Base-by-base conservation (phyloP, 371 early-diverging fungal genomes). In the Mortierella sp. region DNA sequence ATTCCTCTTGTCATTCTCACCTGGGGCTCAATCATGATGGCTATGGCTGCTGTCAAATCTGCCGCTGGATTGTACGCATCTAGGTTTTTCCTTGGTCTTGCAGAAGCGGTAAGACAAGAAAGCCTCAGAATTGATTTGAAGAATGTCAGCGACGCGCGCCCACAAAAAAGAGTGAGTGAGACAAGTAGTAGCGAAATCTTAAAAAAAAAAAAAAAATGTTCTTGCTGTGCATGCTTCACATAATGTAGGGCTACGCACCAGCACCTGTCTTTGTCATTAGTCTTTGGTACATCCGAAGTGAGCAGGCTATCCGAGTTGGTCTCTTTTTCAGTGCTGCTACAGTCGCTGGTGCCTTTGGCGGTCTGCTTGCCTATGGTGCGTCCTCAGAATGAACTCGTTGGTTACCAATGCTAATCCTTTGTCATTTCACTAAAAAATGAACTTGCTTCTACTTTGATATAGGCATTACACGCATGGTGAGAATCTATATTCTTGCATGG, bases 301-400 rank as follows among this genome's bases (percentile, higher is more conserved):
- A 95, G 80, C 88, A 88, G 67, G 91, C 93, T 9, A 77, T 85
- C 52, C 88, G 95, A 21, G 81, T 92, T n/a, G 90, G 90, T 4
- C 64, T 91, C 56, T 94, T 93, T 70, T 92, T 89, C 69, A 71
- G 86, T 12, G 89, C 88, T n/a, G 81, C 90, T 1, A 87, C 90
- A 7, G 58, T 92, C 12, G 92, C 96, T 26, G 94, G 94, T 7
- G 92, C 91, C 4, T 88, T 92, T 72, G 91, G 91, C 62, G 94
- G 92, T 19, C 75, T 90, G 3, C 70, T 90, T 44, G 87, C 89
- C 0, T 87, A 86, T 69, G 84, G 73, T 53, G 84, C 37, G 37
- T 37, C 37, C 9, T 5, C 37, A 9, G 37, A 37, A 37, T 37
- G 5, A 5, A 9, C 37, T 37, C 9, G 37, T 37, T 9, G 3